Percentiles rank a stretch among this genome's conserved stretches.
phyloP scores from a whole-genome alignment of 2,329 filamentous ascomycete species.

The Cercospora janseana region DNA sequence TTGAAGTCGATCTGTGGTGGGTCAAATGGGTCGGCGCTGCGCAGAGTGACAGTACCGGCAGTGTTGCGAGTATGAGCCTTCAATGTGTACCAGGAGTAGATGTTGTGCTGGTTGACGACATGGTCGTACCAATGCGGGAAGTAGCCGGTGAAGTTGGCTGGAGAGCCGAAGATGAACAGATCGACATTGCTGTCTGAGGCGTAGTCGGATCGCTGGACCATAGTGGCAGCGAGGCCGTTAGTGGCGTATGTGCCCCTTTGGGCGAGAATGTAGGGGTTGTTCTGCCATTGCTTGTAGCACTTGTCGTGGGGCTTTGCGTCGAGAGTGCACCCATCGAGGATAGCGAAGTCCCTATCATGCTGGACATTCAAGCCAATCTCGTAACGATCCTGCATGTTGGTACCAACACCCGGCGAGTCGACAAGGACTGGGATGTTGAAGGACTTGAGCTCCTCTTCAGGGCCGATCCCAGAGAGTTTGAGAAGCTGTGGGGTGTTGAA shows the following conservation, averaged over 20 bases:
- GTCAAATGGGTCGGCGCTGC: constrained; percentile 62
- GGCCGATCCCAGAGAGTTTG: constrained; percentile 64
- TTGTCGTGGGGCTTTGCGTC: constrained; percentile 36
- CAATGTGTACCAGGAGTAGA: constrained; percentile 54
- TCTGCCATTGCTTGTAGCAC: constrained; percentile 48
- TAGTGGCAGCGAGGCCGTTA: constrained; percentile 54
- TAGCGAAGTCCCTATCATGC: constrained; percentile 40
- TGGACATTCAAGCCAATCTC: constrained; percentile 53
- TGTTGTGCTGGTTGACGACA: constrained; percentile 44
- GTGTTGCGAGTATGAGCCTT: constrained; percentile 64
- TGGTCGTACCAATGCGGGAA: constrained; percentile 54
- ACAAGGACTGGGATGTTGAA: constrained; percentile 55
- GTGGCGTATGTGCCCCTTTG: constrained; percentile 47
- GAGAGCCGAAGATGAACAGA: constrained; percentile 55
- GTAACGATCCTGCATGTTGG: constrained; percentile 63
- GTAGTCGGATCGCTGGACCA: constrained; percentile 42
- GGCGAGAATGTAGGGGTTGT: constrained; percentile 36
- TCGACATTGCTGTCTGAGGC: constrained; percentile 50
- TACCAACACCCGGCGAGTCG: constrained; percentile 62
- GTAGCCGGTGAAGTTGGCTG: constrained; percentile 56
- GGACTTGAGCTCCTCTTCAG: constrained; percentile 51
- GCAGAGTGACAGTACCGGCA: constrained; percentile 60
- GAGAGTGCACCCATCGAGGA: constrained; percentile 45
- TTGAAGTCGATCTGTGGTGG: constrained; percentile 62
- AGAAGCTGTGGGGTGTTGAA: constrained; percentile 66